Evolutionary conservation across 768 basidiomycete species (phyloP).

Genomic region (Tricholoma saponaceum): DNA sequence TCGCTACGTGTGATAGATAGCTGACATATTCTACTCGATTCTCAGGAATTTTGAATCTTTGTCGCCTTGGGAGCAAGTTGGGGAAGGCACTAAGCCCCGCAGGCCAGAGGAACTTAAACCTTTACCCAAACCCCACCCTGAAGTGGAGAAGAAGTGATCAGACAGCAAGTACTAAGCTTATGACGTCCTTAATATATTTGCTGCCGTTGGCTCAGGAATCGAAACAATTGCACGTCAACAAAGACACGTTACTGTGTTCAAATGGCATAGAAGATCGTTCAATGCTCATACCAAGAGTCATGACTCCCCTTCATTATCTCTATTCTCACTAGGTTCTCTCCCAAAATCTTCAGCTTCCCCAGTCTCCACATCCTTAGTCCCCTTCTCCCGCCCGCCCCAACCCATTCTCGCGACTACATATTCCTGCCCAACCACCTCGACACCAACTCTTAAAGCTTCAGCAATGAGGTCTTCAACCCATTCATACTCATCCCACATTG

Average conservation of each 20-base stretch:
- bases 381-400: conserved; percentile 42
- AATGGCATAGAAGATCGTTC: background rate
- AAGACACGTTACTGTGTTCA: background rate
- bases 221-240: conserved; percentile 5
- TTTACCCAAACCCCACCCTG: conserved; percentile 68
- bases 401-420: conserved; percentile 86
- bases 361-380: conserved; percentile 4
- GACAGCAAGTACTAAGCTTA: background rate
- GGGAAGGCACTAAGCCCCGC: conserved; percentile 47
- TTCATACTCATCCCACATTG: conserved; percentile 85
- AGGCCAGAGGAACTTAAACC: conserved; percentile 74
- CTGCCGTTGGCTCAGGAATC: background rate
- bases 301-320: conserved; percentile 19
- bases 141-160: conserved; percentile 71
- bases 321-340: conserved; percentile 7
- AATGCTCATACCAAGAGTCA: conserved; percentile 30
- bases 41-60: conserved; percentile 87
- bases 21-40: background rate
- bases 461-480: conserved; percentile 97
- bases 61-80: conserved; percentile 96
- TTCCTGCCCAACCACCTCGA: conserved; percentile 91
- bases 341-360: conserved; percentile 12
- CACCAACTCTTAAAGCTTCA: conserved; percentile 76
- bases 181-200: background rate
- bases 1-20: background rate